These are phyloP conservation scores for Aschersonia sp. DNA, from an alignment of 2,329 filamentous ascomycete genomes.

Conservation along the genomic window DNA sequence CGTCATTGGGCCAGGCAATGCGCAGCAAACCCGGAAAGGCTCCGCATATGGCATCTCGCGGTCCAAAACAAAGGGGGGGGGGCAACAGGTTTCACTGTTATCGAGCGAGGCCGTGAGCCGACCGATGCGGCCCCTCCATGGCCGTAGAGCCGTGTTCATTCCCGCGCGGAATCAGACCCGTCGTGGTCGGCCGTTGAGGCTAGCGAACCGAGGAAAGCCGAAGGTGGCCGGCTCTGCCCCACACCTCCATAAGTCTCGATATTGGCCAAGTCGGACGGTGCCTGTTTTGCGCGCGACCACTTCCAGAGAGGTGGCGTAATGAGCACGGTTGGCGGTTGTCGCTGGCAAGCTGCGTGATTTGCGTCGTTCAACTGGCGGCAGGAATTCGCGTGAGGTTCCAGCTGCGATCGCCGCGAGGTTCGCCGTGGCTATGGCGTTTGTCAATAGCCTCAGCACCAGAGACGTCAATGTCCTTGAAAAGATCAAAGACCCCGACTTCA, in stretches of 20 bases:
- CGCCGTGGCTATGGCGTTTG: not conserved
- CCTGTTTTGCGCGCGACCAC: too few relatives aligned
- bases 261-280: too few relatives aligned
- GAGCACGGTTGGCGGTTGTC: too few relatives aligned
- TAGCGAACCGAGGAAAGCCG: constrained; percentile 25
- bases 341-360: too few relatives aligned
- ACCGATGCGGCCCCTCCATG: constrained; percentile 4
- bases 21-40: constrained; percentile 6
- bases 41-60: constrained; percentile 9
- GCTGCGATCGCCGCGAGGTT: not conserved
- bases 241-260: too few relatives aligned
- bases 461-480: constrained; percentile 51
- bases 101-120: not conserved
- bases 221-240: constrained; percentile 16
- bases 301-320: too few relatives aligned
- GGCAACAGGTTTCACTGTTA: not conserved
- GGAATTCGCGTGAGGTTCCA: too few relatives aligned
- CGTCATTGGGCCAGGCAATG: not conserved
- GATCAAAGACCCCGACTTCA: constrained; percentile 51
- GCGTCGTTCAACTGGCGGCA: too few relatives aligned
- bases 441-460: constrained; percentile 25
- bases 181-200: constrained; percentile 10
- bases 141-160: constrained; percentile 1
- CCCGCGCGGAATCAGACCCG: constrained; percentile 8
- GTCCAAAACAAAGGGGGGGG: constrained; percentile 4